Evolutionary conservation across 2,329 filamentous ascomycete genomes (phyloP), one percentile per base, ranked within the genome.

Genomic region (Cordyceps javanica): DNA sequence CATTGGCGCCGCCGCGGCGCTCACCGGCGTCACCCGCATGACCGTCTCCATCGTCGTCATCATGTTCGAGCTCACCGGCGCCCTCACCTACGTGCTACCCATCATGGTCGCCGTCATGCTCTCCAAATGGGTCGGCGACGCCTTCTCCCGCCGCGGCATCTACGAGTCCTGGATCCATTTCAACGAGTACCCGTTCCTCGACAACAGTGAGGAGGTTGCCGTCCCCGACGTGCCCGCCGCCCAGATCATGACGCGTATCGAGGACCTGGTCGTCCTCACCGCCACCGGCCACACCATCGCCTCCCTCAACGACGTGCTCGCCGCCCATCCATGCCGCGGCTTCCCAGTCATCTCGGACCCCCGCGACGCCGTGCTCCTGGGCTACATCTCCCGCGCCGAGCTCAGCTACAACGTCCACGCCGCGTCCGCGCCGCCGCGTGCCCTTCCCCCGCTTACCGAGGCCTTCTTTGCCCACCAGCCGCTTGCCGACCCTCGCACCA

Each of bases 61-160:
- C 75, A 97, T 97, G 89, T 99, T 99, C 68, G 94, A 99, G 76
- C 86, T 99, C 57, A 99, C 94, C 0, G 94, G 94, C 54, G 94
- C 94, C 1, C 81, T 99, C 28, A 96, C 91, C 1, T 97, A 97
- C 69, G 93, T 99, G 50, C 83, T 99, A 8, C 94, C 94, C 56
- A 99, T 97, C 72, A 99, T 99, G 94, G 90, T 99, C 62, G 91
- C 92, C 44, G 94, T 99, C 68, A 96, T 99, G 92, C 81, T 97
- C 45, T 90, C 90, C 61, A 99, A 99, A 75, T 99, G 94, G 94
- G 91, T 96, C 26, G 94, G 92, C 67, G 94, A 99, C 71, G 93
- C 91, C 51, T 92, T 99, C 71, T 91, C 90, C 26, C 90, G 90
- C 57, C 85, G 88, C 51, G 91, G 94, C 62, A 97, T 99, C 72